Evolutionary conservation across 2,329 filamentous ascomycete species (phyloP), one percentile per base, ranked within the genome.

Genomic region (Diaporthe sp.): DNA sequence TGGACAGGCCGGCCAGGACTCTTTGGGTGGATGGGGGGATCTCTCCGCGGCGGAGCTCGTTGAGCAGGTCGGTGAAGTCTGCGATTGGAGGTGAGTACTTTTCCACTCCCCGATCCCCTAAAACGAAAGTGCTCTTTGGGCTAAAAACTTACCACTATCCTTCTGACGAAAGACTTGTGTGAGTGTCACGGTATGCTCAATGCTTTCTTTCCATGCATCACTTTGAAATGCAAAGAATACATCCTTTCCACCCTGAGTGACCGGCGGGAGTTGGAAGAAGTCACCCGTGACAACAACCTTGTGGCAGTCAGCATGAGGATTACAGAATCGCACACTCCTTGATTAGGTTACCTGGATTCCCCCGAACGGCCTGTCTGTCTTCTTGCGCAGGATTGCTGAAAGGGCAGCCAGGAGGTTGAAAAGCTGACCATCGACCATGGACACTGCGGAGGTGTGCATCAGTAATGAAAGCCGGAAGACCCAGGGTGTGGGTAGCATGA

Each of bases 121-220:
- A 7, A 17, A 17, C 3, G 42, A 6, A 44, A 44, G 19, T 44
- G 42, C 15, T 25, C 25, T 15, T 50, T 17, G 1, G 9, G 9
- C 22, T 3, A 27, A 22, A 35, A 12, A 63, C 73, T 53, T 50
- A 75, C 73, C 30, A 17, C 44, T 37, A 79, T 94, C 93, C 77
- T 93, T 93, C 79, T 95, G 93, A 84, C 93, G 91, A 83, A 94
- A 94, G 19, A 94, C 92, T 78, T 94, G 91, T 27, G 92, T 93
- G 58, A 95, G 83, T 13, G 92, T 90, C 79, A 95, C 93, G 0
- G 92, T 94, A 79, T 94, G 92, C 78, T 94, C 89, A 74, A 94
- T 93, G n/a, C 88, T 88, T 3, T 92, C 94, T 71, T 87, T 90
- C 93, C 93, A 95, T 1, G 92, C 93, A 22, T 87, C 87, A 42